Evolutionary conservation across 2,329 filamentous ascomycete genomes (phyloP), one percentile per base, ranked within the genome.

Genomic region (Chrysoporthe austroafricana): DNA sequence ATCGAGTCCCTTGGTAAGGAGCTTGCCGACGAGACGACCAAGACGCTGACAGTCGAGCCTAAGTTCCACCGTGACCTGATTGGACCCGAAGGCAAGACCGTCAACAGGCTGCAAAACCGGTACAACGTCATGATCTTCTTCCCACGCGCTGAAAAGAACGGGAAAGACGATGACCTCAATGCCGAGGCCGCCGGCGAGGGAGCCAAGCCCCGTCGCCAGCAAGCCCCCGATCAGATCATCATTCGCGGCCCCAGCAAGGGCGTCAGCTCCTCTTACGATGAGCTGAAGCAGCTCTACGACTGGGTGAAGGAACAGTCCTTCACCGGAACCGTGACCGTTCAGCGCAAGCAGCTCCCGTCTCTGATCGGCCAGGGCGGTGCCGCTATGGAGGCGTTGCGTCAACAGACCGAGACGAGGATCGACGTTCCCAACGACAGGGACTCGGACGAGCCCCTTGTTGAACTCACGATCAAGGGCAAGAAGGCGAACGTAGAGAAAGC

Each of bases 111-210:
- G 34, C 94, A 99, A 80, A 93, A 90, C 66, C 91, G 94, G 59
- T 97, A 99, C 84, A 91, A 91, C 76, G 96, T 99, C 54, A 90
- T 94, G 71, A 96, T 99, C 74, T 95, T 97, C 81, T 99, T 99
- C 84, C 96, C 96, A 13, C 85, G 85, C 64, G 84, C 84, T 7
- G 82, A 82, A 52, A 92, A 94, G 76, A 83, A 85, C 61, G 81
- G 78, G 63, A 84, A 86, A 69, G 92, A 96, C 69, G 93, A 96
- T 66, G 86, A 89, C 89, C 26, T 16, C 16, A 86, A 86, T 70
- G 86, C 84, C 16, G 94, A 95, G 73, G 89, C 86, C 48, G 84
- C 85, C 39, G 91, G 90, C 71, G 91, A 95, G 68, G 82, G 83
- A 67, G 88, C 87, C 70, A 89, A 88, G 77, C 83, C 85, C 60